These are phyloP conservation scores for Chaetomium fimeti DNA, from an alignment of 495 filamentous ascomycete species.

Conservation along the genomic window DNA sequence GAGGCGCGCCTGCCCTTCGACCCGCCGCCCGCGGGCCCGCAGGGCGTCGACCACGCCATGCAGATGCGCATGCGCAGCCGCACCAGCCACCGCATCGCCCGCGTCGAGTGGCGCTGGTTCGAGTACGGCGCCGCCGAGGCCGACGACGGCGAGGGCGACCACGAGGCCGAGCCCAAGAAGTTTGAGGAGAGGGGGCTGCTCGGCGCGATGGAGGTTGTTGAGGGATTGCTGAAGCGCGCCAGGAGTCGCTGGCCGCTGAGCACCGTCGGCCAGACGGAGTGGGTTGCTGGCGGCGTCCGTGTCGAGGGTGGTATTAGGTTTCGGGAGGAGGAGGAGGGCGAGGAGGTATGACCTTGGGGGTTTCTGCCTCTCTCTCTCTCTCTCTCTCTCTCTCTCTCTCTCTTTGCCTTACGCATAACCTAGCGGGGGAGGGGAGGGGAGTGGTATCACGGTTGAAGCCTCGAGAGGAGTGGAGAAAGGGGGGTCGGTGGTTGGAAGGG, in stretches of 20 bases:
- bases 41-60: slow-evolving; percentile 62
- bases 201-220: slow-evolving; percentile 76
- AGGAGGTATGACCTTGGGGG: slow-evolving; percentile 44
- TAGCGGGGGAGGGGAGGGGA: too few species aligned
- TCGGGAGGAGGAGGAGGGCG: slow-evolving; percentile 61
- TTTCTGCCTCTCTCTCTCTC: too few species aligned
- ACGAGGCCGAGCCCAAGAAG: slow-evolving; percentile 47
- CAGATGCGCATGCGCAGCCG: slow-evolving; percentile 61
- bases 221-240: slow-evolving; percentile 76
- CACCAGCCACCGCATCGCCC: slow-evolving; percentile 88
- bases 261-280: slow-evolving; percentile 66
- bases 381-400: too few species aligned
- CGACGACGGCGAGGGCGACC: slow-evolving; percentile 45
- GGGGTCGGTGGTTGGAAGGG: not conserved
- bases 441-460: not conserved
- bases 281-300: slow-evolving; percentile 71
- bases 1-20: slow-evolving; percentile 92
- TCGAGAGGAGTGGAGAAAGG: not conserved
- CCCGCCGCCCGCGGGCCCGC: slow-evolving; percentile 71
- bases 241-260: slow-evolving; percentile 70
- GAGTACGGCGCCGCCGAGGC: slow-evolving; percentile 66
- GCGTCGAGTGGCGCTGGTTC: slow-evolving; percentile 92
- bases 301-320: slow-evolving; percentile 69
- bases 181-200: slow-evolving; percentile 61
- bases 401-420: too few species aligned